phyloP scores from a whole-genome alignment of 176 grass and related monocot genomes.

The Miscanthus lutarioriparius region DNA sequence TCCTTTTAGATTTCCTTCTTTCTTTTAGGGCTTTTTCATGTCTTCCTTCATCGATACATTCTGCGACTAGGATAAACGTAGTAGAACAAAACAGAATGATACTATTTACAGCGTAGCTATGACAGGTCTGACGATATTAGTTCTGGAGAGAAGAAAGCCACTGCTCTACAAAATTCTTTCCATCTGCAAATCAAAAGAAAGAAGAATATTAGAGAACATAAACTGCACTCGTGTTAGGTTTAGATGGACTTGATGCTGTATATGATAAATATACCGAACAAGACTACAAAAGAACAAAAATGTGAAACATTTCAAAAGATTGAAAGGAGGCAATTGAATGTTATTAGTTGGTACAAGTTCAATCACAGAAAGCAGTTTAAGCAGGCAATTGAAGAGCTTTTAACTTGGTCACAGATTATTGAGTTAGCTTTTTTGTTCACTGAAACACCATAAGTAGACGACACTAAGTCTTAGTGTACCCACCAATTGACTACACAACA shows the following conservation, averaged over 20 bases:
- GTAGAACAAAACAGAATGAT: constrained; percentile 24
- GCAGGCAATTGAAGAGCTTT: neutral
- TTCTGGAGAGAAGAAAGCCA: constrained; percentile 70
- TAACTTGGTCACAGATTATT: neutral
- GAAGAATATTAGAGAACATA: constrained; percentile 12
- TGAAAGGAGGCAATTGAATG: neutral
- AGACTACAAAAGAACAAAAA: neutral
- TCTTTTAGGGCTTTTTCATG: constrained; percentile 41
- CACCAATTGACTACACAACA: neutral
- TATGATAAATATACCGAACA: neutral
- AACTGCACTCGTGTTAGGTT: neutral
- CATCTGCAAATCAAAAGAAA: constrained; percentile 46
- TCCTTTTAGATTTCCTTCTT: constrained; percentile 8
- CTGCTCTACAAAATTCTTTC: constrained; percentile 60
- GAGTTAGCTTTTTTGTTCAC: neutral
- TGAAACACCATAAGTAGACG: neutral
- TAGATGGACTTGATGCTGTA: neutral
- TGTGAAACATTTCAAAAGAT: neutral
- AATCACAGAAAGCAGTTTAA: neutral
- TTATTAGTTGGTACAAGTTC: neutral
- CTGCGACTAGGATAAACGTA: constrained; percentile 11
- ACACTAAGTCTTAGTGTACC: neutral
- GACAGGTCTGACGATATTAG: constrained; percentile 23
- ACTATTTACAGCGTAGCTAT: constrained; percentile 37
- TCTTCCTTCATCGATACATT: constrained; percentile 62